Base-by-base conservation (phyloP, 345 rosid genomes). In the Corymbia maculata region DNA sequence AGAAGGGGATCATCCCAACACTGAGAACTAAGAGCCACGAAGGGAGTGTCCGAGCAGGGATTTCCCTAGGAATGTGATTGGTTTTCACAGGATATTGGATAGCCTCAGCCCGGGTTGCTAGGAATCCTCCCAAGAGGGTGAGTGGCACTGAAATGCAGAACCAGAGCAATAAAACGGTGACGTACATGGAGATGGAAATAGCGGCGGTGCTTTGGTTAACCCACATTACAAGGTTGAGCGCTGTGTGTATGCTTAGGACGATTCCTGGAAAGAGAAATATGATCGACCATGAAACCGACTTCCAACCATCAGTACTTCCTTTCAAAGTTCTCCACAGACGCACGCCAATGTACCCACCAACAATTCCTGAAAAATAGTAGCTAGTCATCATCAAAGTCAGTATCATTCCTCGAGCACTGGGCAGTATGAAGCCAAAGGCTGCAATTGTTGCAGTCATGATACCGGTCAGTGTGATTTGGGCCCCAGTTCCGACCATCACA, bases 241-340 rank as follows among this genome's bases (percentile, higher is more conserved):
- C 32, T 10, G 47, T 68, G 42, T 15, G 88, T 36, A 86, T 79
- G 13, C 44, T 36, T 15, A 79, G 80, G 61, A 86, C 52, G 2
- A 85, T 86, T 79, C 90, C 90, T 28, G 90, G 88, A 80, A 89
- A 89, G 26, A 79, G 47, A 68, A 51, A 86, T 22, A 88, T 85
- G 50, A 86, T 52, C 47, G 50, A 70, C 90, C 86, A 79, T 51
- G 90, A 86, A 57, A 86, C 21, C 4, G 86, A 86, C 86, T 21
- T 53, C 90, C 90, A 89, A 21, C 86, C 86, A 32, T 86, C 86
- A 8, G 79, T 79, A 49, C 85, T 70, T 79, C 86, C 90, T 49
- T 50, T 88, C 30, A 89, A 80, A 15, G 86, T 70, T 79, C 68
- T 89, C 90, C 88, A 86, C 50, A 86, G 17, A 8, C 50, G 75